A percentile compares a stretch with the other conserved stretches of the same genome.
Evolutionary conservation across 2,329 filamentous ascomycete species (phyloP).

Genomic region (Xylaria sp.): DNA sequence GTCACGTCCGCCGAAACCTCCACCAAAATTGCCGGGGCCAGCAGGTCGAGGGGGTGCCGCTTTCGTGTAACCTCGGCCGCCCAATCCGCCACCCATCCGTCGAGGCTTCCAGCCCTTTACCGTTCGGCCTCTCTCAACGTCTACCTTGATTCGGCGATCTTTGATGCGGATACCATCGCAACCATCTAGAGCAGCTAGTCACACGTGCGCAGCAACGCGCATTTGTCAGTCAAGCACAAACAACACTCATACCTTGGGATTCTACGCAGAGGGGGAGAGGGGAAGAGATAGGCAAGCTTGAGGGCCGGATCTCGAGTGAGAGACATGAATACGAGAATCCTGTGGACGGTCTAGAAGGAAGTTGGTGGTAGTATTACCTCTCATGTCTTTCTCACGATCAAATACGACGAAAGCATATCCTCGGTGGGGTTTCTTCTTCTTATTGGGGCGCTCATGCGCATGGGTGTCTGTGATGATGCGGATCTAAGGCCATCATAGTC

Average conservation of each 20-base stretch:
- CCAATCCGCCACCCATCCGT: constrained; percentile 89
- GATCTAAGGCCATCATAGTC: constrained; percentile 66
- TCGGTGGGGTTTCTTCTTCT: constrained; percentile 82
- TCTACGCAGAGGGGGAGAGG: constrained; percentile 31
- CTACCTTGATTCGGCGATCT: constrained; percentile 89
- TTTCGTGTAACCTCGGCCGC: constrained; percentile 93
- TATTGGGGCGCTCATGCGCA: constrained; percentile 73
- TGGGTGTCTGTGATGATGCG: constrained; percentile 85
- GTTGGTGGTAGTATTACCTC: constrained; percentile 77
- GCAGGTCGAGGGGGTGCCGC: constrained; percentile 75
- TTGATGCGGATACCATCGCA: constrained; percentile 92
- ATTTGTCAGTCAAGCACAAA: constrained; percentile 75
- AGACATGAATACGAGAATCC: constrained; percentile 49
- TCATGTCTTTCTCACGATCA: constrained; percentile 98
- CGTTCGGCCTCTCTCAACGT: constrained; percentile 94
- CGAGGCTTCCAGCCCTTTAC: constrained; percentile 93
- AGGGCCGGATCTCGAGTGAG: constrained; percentile 64
- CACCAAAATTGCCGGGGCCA: constrained; percentile 69
- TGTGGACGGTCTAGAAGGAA: constrained; percentile 50
- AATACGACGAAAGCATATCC: constrained; percentile 98
- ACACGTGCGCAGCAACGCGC: constrained; percentile 67
- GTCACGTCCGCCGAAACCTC: constrained; percentile 65
- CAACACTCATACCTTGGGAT: constrained; percentile 57
- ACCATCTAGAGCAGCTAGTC: constrained; percentile 86
- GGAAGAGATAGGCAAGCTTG: constrained; percentile 65